Base-by-base conservation (phyloP, 2,329 filamentous ascomycete species). In the Beauveria australis region DNA sequence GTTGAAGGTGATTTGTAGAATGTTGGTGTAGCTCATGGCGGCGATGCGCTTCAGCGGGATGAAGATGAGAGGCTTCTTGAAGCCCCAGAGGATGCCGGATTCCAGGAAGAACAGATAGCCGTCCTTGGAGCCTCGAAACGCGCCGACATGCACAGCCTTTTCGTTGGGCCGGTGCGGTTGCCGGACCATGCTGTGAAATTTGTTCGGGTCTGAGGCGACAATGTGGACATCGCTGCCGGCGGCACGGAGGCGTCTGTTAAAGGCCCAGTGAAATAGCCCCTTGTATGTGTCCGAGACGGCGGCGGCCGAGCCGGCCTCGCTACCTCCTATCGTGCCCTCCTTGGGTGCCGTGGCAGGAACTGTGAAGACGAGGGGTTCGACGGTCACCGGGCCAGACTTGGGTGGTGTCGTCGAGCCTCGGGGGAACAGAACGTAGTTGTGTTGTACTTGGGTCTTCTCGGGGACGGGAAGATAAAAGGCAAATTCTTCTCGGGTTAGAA, bases 1-100 rank as follows among this genome's bases (percentile, higher is more conserved):
- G 66, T 88, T 89, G 66, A 89, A 89, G 0, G 86, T 89, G 24
- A 86, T 79, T 67, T 88, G 85, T 51, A 89, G 74, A 28, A 89
- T 84, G 62, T 76, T 87, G 5, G 85, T 87, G 69, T 87, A 89
- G 67, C 83, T 87, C n/a, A 88, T 76, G 2, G 84, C 83, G 0
- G 77, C 76, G 55, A 89, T 84, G 14, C 80, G 77, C 57, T 82
- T 79, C 19, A 87, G 77, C 5, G 85, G 83, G 5, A 89, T 75
- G 66, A 88, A 88, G 24, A 87, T 73, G 2, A 89, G 70, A 0
- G 86, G 86, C 71, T 89, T 89, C 72, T 88, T 88, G 76, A 86
- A 89, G 0, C 79, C 85, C 84, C 85, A 89, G 8, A 89, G 70
- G 59, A 89, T 88, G 16, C 86, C 86, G 28, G 78, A 84, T 37